Evolutionary conservation across 1,139 yeast genomes (phyloP).

Genomic region (Taphrina wiesneri): DNA sequence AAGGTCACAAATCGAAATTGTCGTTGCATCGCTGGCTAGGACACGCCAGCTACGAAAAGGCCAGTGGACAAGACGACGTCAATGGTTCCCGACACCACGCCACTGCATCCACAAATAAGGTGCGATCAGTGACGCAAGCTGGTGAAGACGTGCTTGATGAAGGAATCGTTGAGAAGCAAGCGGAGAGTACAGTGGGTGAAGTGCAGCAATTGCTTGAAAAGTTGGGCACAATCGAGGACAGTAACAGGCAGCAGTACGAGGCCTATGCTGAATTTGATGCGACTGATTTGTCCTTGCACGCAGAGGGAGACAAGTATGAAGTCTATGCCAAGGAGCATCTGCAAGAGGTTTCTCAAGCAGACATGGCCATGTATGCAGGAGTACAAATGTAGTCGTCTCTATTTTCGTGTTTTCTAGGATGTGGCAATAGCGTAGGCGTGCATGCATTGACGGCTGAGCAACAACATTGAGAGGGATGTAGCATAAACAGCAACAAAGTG

Average conservation of each 20-base stretch:
- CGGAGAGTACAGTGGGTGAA: background rate
- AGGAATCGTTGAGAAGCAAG: background rate
- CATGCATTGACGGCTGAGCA: no score
- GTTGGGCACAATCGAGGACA: background rate
- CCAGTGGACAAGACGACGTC: background rate
- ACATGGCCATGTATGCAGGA: background rate
- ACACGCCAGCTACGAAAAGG: constrained; percentile 22
- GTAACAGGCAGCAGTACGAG: background rate
- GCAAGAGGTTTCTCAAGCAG: background rate
- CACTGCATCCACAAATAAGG: background rate
- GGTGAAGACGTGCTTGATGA: background rate
- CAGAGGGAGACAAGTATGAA: background rate
- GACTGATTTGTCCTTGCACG: background rate
- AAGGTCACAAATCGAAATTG: constrained; percentile 1
- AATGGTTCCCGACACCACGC: background rate
- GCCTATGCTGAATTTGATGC: background rate
- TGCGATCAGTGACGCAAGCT: background rate
- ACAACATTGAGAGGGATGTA: no score
- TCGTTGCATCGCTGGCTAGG: constrained; percentile 30
- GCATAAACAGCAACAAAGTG: no score
- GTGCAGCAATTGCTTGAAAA: background rate
- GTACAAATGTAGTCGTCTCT: background rate
- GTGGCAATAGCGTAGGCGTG: no score
- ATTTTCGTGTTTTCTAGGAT: no score
- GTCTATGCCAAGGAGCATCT: background rate